Evolutionary conservation across 306 rosid genomes (phyloP), one percentile per base, ranked within the genome.

Genomic region (Sicyos edulis): DNA sequence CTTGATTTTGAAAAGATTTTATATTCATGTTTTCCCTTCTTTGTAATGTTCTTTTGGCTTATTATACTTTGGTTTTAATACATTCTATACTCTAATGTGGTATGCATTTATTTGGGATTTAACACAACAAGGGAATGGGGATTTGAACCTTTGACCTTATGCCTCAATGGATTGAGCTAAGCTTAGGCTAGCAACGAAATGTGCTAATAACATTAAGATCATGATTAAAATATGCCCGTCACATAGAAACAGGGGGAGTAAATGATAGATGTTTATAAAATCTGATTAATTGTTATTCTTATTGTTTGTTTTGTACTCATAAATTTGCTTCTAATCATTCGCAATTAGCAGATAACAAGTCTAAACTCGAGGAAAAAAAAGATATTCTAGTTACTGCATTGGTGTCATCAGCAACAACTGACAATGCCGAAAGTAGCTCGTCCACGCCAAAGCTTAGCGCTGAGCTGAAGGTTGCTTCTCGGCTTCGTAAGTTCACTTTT

Each of bases 401-500:
- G 66, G 93, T 74, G 70, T 86, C 96, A 68, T 83, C 96, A 9
- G 82, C 90, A 16, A 80, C 88, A 21, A 81, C 87, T 63, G 89
- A 92, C 73, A 83, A 86, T 76, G 88, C 74, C 0, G 99, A 89
- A 75, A 87, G 99, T 77, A 77, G 80, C 61, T 75, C 89, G 29
- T 84, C 95, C 60, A 88, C 96, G 8, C 90, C 96, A 9, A 82
- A 82, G 78, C 77, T 85, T 73, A 93, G 99, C 14, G 96, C 89
- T 78, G 99, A 91, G 54, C 85, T 91, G 85, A 93, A 86, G 88
- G 87, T 89, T 73, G 85, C 99, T 78, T 91, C 96, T 56, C 85
- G 89, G 79, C 88, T 93, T 57, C 86, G 97, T 78, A 93, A 89
- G 80, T 93, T 93, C 86, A 86, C 91, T 65, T 93, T 93, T 81